Base-by-base conservation (phyloP, 345 rosid species). In the Populus euphratica region DNA sequence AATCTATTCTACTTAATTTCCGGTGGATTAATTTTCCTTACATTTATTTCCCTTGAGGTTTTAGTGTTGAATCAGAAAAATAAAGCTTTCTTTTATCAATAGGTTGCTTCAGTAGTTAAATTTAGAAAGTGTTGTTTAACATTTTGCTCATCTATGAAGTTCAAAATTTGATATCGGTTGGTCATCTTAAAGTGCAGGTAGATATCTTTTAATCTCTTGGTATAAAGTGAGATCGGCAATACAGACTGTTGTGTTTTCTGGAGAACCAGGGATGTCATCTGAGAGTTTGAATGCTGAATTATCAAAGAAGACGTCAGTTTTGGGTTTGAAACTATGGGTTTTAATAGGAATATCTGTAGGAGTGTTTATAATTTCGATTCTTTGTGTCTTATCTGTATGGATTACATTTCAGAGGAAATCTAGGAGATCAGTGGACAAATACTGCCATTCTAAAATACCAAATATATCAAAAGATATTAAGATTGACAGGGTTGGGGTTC, bases 261-360 rank as follows among this genome's bases (percentile, higher is more conserved):
- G 85, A 76, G 76, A 82, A 80, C 73, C 75, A 78, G 81, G 84
- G 69, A 96, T 96, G 99, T 81, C 92, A 14, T 82, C 91, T 50
- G 88, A 88, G 74, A 86, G 84, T 82, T 80, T 96, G 78, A 91
- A 89, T 77, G 84, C 91, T 23, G 92, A 92, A 65, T 81, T 96
- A 75, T 90, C 97, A 4, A 88, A 87, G 89, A 96, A 85, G 86
- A 90, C 96, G 33, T 83, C 92, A 8, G 72, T 93, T 83, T 88
- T 96, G 76, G 99, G 99, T 86, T 79, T 96, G 64, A 91, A 93
- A 76, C 79, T 93, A 66, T 96, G 98, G 98, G 97, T 92, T 69
- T 84, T 94, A 90, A 90, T 96, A 43, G 91, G 97, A 63, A 74
- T 91, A 77, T 85, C 89, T 13, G 97, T 96, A 56, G 94, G 89